These are phyloP conservation scores for Cystoderma amianthinum DNA, from an alignment of 768 basidiomycete genomes.

Conservation along the genomic window DNA sequence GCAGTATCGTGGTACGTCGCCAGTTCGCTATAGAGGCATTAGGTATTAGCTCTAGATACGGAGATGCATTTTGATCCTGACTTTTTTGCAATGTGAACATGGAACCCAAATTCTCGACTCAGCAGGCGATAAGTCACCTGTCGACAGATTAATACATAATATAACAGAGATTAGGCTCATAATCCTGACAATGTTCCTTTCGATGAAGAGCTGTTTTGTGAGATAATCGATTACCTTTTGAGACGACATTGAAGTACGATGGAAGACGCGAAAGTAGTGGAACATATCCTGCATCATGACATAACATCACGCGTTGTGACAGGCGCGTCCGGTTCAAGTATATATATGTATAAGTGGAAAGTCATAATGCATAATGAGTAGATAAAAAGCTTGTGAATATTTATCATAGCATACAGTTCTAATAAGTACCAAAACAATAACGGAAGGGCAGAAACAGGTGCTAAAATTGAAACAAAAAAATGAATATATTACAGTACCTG, in stretches of 20 bases:
- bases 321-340: no score
- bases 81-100: slow-evolving; percentile 80
- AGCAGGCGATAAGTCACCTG: slow-evolving; percentile 79
- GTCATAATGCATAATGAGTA: no score
- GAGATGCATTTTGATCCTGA: slow-evolving; percentile 19
- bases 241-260: slow-evolving; percentile 32
- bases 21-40: slow-evolving; percentile 43
- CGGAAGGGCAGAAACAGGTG: not conserved
- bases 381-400: no score
- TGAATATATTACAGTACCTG: no score
- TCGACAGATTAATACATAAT: not conserved
- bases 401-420: not conserved
- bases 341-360: no score
- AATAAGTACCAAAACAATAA: not conserved
- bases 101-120: slow-evolving; percentile 62
- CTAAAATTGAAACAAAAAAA: not conserved
- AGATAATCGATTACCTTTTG: slow-evolving; percentile 37
- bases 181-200: slow-evolving; percentile 34
- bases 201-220: slow-evolving; percentile 44
- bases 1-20: slow-evolving; percentile 46
- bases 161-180: not conserved
- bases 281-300: not conserved
- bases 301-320: slow-evolving; percentile 3
- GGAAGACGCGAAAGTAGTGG: no score
- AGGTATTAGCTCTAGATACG: no score